Base-by-base conservation (phyloP, 2,329 filamentous ascomycete genomes). In the Zymoseptoria ardabiliae region DNA sequence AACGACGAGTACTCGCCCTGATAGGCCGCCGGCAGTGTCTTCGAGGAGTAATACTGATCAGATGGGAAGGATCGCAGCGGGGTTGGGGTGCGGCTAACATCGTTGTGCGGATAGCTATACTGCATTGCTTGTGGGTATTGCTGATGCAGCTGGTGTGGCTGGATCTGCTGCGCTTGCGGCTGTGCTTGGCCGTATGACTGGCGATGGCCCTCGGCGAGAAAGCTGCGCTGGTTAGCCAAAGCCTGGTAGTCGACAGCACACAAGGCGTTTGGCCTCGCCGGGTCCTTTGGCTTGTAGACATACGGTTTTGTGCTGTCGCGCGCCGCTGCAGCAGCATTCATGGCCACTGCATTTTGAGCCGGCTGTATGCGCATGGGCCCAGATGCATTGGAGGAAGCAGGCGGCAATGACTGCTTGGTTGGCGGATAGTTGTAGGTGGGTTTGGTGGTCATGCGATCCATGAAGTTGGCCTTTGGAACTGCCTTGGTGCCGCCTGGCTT, bases 391-490 rank as follows among this genome's bases (percentile, higher is more conserved):
- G 66, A 63, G 22, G 66, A 62, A 48, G 66, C 57, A 45, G 67
- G 62, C 21, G 66, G 63, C 50, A 65, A 64, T 48, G 67, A 60
- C 49, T 66, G 67, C 56, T 64, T 68, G 20, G 65, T 56, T 20
- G 62, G 58, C 19, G 62, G 56, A 28, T 69, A 66, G 17, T 65
- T 62, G 52, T 65, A 63, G 8, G 62, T 58, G 11, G 65, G 66
- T 6, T 74, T 71, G 41, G 75, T 74, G 59, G 75, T 75, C 56
- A 91, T 77, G 2, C 87, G 86, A 52, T 90, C 87, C 70, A 91
- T 73, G 73, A 88, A 92, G 70, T 88, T 89, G 65, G 85, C 86
- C 74, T 83, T 86, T 2, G 81, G 76, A 61, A 90, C 90, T 73
- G 90, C 81, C 52, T 77, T 77, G n/a, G 75, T 80, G 59, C 78